Conservation (phyloP, 352 stramenopile genomes). For the Salisapilia sapeloensis region DNA sequence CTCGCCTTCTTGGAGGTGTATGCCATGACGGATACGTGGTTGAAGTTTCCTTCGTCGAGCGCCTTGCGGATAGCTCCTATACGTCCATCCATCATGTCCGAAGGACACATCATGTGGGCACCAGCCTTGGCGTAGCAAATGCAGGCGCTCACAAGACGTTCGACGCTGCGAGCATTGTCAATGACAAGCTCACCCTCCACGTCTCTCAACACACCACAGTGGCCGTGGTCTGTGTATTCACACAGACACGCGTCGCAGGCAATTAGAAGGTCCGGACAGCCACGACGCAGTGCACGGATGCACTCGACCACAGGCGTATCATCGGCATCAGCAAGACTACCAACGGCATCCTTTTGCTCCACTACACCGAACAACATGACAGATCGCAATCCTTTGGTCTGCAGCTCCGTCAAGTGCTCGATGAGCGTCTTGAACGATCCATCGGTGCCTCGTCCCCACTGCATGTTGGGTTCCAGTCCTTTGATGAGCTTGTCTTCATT, state of each 20-base stretch:
- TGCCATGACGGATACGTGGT: slow-evolving; percentile 96
- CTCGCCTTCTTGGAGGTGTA: slow-evolving; percentile 98
- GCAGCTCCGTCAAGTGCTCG: slow-evolving; percentile 41
- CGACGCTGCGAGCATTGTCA: slow-evolving; percentile 92
- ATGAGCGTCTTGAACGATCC: slow-evolving; percentile 57
- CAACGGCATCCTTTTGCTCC: slow-evolving; percentile 59
- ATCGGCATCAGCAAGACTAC: slow-evolving; percentile 53
- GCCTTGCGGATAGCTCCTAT: slow-evolving; percentile 90
- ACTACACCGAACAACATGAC: slow-evolving; percentile 85
- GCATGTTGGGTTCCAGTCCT: slow-evolving; percentile 68
- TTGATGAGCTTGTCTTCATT: slow-evolving; percentile 51
- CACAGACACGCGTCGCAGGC: slow-evolving; percentile 82
- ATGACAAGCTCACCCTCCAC: slow-evolving; percentile 93
- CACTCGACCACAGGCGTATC: slow-evolving; percentile 66
- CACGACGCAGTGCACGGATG: slow-evolving; percentile 35
- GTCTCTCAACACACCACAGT: slow-evolving; percentile 60
- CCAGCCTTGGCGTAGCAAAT: slow-evolving; percentile 92
- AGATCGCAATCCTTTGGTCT: slow-evolving; percentile 55
- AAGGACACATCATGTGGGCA: slow-evolving; percentile 94
- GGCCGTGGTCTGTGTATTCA: slow-evolving; percentile 82
- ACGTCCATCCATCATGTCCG: slow-evolving; percentile 96
- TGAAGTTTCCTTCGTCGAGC: slow-evolving; percentile 92
- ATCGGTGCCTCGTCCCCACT: slow-evolving; percentile 60
- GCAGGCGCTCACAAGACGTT: slow-evolving; percentile 91
- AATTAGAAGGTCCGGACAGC: slow-evolving; percentile 61